A percentile compares a stretch with the other conserved stretches of the same genome.
phyloP scores from a whole-genome alignment of 768 basidiomycete genomes.

The Leccinum incarnatum region DNA sequence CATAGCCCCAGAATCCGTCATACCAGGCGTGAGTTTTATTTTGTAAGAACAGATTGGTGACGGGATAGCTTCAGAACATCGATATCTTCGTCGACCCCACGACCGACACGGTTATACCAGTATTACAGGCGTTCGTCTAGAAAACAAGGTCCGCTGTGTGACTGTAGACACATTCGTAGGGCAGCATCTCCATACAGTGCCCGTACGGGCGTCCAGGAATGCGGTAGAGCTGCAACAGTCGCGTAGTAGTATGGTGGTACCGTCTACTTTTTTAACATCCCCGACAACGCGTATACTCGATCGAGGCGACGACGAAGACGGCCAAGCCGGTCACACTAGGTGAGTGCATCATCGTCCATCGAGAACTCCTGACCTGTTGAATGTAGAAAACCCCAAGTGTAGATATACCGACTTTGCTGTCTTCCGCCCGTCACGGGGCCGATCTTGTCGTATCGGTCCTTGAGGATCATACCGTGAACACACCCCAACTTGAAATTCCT shows the following conservation, averaged over 20 bases:
- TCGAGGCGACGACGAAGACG: constrained; percentile 23
- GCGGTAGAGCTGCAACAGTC: constrained; percentile 63
- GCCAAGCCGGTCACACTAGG: constrained; percentile 60
- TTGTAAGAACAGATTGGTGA: background rate
- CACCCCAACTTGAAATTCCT: constrained; percentile 30
- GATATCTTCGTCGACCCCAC: constrained; percentile 39
- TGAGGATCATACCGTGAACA: constrained; percentile 13
- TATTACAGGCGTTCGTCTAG: constrained; percentile 53
- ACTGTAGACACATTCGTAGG: constrained; percentile 48
- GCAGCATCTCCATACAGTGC: constrained; percentile 49
- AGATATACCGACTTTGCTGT: constrained; percentile 65
- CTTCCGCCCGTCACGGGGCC: constrained; percentile 44
- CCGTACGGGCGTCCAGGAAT: constrained; percentile 62
- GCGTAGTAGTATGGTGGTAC: constrained; percentile 40
- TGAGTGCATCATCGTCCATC: constrained; percentile 26
- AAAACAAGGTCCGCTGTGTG: constrained; percentile 51
- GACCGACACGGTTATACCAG: constrained; percentile 54
- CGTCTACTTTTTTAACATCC: constrained; percentile 57
- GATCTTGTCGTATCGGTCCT: constrained; percentile 49
- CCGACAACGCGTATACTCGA: constrained; percentile 52
- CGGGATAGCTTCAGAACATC: constrained; percentile 23
- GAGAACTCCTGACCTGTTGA: background rate
- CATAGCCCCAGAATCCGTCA: constrained; percentile 50
- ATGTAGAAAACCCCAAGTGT: constrained; percentile 27
- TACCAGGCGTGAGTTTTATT: constrained; percentile 37